Percentiles rank a stretch among this genome's conserved stretches.
Conservation (phyloP, 495 filamentous ascomycete species). For the Immersiella caudata region DNA sequence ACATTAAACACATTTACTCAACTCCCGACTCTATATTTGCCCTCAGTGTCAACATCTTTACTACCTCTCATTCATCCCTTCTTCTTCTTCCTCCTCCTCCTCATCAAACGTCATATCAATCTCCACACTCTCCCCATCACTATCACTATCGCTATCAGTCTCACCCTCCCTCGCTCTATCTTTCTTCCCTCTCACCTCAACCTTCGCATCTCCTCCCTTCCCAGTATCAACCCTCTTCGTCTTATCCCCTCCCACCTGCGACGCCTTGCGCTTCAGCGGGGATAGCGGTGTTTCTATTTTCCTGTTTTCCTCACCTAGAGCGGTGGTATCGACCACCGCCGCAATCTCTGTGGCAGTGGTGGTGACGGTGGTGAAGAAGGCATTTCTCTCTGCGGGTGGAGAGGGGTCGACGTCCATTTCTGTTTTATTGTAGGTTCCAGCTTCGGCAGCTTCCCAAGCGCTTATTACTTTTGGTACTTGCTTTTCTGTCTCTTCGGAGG, state of each 20-base stretch:
- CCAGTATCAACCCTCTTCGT: conserved; percentile 16
- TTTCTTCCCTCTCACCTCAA: conserved; percentile 53
- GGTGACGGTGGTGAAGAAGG: conserved; percentile 7
- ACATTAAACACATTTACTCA: background rate
- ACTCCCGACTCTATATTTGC: too few species aligned
- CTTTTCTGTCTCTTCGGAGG: conserved; percentile 24
- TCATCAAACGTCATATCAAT: conserved; percentile 36
- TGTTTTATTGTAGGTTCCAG: background rate
- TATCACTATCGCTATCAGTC: conserved; percentile 32
- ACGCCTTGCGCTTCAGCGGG: conserved; percentile 48
- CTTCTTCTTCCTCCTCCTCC: conserved; percentile 23
- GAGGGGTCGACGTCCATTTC: conserved; percentile 32
- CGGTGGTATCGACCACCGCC: background rate
- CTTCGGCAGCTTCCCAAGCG: background rate
- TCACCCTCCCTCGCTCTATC: conserved; percentile 24
- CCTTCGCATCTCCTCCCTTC: background rate
- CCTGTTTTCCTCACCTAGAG: conserved; percentile 14
- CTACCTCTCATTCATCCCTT: background rate
- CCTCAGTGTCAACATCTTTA: too few species aligned
- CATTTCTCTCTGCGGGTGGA: conserved; percentile 27
- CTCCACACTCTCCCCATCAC: conserved; percentile 34
- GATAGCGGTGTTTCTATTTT: conserved; percentile 18
- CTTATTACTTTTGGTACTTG: conserved; percentile 21
- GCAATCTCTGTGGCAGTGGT: background rate
- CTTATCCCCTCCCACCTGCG: conserved; percentile 10